Evolutionary conservation across 2,329 filamentous ascomycete genomes (phyloP), one percentile per base, ranked within the genome.

Genomic region (Penicillium aurantiogriseum): DNA sequence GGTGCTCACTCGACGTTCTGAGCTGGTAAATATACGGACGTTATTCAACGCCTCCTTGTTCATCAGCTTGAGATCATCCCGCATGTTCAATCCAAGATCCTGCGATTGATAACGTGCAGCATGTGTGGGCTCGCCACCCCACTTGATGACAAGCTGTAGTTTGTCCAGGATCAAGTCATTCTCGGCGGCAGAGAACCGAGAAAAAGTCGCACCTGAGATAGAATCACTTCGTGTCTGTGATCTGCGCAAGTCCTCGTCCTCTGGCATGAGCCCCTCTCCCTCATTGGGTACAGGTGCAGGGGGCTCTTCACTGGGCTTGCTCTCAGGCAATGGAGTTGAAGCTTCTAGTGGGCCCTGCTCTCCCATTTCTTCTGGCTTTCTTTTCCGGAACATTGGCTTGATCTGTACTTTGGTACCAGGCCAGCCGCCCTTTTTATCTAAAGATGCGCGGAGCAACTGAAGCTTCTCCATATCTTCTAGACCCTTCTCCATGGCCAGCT

Each of bases 371-470:
- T 89, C 85, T 3, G 86, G 84, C 69, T 87, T 91, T 69, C 91
- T 88, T 78, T 93, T 96, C 51, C 92, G 87, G 75, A 99, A 99
- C 92, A 99, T 96, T 10, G 94, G 94, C 75, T 99, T 99, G 73
- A 99, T 97, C 75, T 99, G 94, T 2, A 99, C 92, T 74, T 99
- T 99, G 1, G 94, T 99, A 0, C 94, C 94, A 4, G 92, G 88
- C 89, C 93, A 97, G 21, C 87, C 87, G 2, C 92, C 92, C 74
- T 99, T 99, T 77, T 94, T 95, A 42, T 91, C 87, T 7, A 99
- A 79, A 6, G 95, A 93, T 61, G 93, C 93, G 57, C 89, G 88
- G 49, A 99, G 81, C 42, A 91, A 81, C 63, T 86, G 88, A n/a
- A 99, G 85, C 76, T 99, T 99, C 50, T 85, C 86, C 48, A 82